Evolutionary conservation across 139 green algal genomes (phyloP).

Genomic region (Diplosphaera chodatii): DNA sequence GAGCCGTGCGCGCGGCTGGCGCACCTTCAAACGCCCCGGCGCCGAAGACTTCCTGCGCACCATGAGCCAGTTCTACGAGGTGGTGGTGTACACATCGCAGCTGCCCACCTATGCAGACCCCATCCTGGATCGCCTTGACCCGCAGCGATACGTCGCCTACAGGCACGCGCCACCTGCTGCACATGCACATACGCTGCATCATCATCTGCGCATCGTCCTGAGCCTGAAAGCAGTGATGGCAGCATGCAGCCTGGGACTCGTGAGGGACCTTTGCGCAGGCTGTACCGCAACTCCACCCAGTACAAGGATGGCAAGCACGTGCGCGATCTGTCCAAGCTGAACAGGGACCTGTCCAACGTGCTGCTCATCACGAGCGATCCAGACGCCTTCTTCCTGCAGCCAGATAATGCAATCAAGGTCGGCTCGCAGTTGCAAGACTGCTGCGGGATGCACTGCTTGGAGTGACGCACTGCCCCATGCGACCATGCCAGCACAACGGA

Average conservation of each 20-base stretch:
- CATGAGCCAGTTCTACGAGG: conserved; percentile 87
- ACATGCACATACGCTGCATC: conserved; percentile 35
- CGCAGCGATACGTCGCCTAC: conserved; percentile 61
- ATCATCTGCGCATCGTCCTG: too few species aligned
- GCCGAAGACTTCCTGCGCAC: conserved; percentile 81
- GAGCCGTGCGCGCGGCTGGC: conserved; percentile 71
- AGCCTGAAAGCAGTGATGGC: too few species aligned
- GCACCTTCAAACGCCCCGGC: conserved; percentile 88
- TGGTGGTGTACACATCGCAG: conserved; percentile 89
- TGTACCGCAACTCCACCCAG: conserved; percentile 87
- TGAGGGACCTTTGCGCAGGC: conserved; percentile 22
- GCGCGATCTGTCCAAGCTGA: conserved; percentile 90
- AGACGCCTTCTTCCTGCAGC: conserved; percentile 64
- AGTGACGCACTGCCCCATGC: too few species aligned
- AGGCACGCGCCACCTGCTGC: conserved; percentile 20
- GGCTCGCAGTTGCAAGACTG: conserved; percentile 39
- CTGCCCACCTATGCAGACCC: conserved; percentile 80
- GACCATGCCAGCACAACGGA: too few species aligned
- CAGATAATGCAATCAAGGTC: conserved; percentile 87
- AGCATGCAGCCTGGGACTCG: too few species aligned
- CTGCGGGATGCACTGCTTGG: too few species aligned
- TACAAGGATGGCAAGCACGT: conserved; percentile 85
- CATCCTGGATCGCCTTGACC: conserved; percentile 90
- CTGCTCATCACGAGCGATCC: conserved; percentile 62
- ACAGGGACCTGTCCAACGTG: conserved; percentile 83